A percentile compares a stretch with the other conserved stretches of the same genome.
Evolutionary conservation across 2,329 filamentous ascomycete species (phyloP).

Genomic region (Plectosphaerella cucumerina): DNA sequence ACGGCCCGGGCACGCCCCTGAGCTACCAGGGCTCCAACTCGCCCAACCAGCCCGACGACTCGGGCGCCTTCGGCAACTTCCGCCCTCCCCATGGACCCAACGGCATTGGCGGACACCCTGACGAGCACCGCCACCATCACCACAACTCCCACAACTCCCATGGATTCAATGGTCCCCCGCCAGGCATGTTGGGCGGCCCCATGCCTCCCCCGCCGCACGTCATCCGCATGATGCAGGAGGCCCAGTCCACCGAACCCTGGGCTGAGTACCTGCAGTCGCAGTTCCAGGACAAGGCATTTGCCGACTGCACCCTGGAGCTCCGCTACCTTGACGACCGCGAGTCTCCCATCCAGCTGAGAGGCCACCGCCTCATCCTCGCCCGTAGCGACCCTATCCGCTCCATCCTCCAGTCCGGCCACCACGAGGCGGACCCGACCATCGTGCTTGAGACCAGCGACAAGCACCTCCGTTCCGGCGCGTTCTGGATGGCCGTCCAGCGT

Average conservation of each 20-base stretch:
- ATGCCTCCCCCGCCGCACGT: slow-evolving; percentile 14
- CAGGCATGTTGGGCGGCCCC: slow-evolving; percentile 23
- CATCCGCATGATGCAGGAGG: slow-evolving; percentile 10
- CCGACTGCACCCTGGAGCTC: slow-evolving; percentile 44
- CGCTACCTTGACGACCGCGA: slow-evolving; percentile 35
- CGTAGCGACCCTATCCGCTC: slow-evolving; percentile 39
- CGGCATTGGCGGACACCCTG: slow-evolving; percentile 21
- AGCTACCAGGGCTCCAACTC: slow-evolving; percentile 61
- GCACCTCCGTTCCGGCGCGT: slow-evolving; percentile 51
- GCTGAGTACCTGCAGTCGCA: slow-evolving; percentile 33
- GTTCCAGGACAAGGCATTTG: slow-evolving; percentile 31
- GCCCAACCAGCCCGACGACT: slow-evolving; percentile 44
- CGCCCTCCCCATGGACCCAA: slow-evolving; percentile 34
- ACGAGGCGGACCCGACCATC: slow-evolving; percentile 24
- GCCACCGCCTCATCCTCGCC: slow-evolving; percentile 51
- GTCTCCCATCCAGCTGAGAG: slow-evolving; percentile 38
- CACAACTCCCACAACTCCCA: not conserved
- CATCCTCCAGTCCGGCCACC: slow-evolving; percentile 13
- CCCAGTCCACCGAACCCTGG: slow-evolving; percentile 27
- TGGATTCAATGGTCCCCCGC: slow-evolving; percentile 13
- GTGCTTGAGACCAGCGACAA: slow-evolving; percentile 45
- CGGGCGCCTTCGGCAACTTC: slow-evolving; percentile 34
- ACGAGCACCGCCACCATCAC: slow-evolving; percentile 20
- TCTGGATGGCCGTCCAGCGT: slow-evolving; percentile 52
- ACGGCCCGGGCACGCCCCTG: slow-evolving; percentile 53